phyloP scores from a whole-genome alignment of 306 rosid genomes.

The Leucaena leucocephala region DNA sequence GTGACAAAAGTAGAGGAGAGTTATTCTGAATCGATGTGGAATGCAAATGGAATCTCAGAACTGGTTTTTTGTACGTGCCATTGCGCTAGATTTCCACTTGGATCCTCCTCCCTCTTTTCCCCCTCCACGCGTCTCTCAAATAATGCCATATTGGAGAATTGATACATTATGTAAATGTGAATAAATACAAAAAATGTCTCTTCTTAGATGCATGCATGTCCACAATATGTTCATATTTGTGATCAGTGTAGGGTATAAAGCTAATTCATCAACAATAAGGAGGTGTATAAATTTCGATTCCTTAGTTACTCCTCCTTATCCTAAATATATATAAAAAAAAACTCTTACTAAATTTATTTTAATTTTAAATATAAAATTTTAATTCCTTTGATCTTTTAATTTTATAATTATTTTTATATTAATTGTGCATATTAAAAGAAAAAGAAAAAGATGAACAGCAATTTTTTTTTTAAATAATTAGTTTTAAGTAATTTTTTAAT shows the following conservation, averaged over 20 bases:
- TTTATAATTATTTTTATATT: no score
- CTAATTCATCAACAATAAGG: background rate
- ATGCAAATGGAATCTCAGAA: conserved; percentile 33
- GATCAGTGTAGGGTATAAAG: background rate
- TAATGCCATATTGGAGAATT: background rate
- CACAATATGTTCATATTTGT: background rate
- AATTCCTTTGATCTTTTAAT: no score
- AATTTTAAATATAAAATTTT: no score
- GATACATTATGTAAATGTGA: no score
- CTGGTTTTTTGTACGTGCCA: conserved; percentile 37
- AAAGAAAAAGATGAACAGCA: no score
- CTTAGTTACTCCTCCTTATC: no score
- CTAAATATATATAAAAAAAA: no score
- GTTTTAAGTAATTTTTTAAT: no score
- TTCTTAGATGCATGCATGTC: background rate
- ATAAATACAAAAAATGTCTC: no score
- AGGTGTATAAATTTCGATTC: background rate
- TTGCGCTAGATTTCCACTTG: conserved; percentile 43
- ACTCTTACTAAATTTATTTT: no score
- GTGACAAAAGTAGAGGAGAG: conserved; percentile 1
- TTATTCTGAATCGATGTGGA: conserved; percentile 30
- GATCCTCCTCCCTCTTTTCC: conserved; percentile 3
- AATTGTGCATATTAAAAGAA: no score
- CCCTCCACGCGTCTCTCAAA: conserved; percentile 13
- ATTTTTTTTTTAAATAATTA: no score